These are phyloP conservation scores for Alternaria alternata DNA, from an alignment of 2,329 filamentous ascomycete genomes.

Conservation along the genomic window DNA sequence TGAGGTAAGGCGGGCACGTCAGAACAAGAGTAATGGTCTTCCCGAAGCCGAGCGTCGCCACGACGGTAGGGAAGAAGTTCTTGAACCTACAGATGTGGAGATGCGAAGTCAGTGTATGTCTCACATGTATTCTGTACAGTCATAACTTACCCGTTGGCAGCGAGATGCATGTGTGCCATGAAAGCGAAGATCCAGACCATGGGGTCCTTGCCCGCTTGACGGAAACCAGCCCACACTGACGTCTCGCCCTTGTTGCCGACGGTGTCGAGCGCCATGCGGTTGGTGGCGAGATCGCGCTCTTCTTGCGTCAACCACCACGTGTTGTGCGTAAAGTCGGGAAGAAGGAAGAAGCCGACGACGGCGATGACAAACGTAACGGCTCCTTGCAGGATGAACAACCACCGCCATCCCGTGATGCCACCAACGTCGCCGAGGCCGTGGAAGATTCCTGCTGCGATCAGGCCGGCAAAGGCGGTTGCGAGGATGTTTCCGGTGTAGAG, in stretches of 20 bases:
- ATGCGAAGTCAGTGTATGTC: no score
- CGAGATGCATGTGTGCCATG: slow-evolving; percentile 43
- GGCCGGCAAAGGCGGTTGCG: slow-evolving; percentile 54
- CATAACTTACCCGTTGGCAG: slow-evolving; percentile 32
- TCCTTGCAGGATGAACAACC: slow-evolving; percentile 44
- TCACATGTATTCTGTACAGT: no score
- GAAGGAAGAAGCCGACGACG: slow-evolving; percentile 51
- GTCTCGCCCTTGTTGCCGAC: slow-evolving; percentile 57
- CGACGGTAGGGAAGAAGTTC: slow-evolving; percentile 58
- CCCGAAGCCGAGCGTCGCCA: slow-evolving; percentile 60
- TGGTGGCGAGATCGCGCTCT: slow-evolving; percentile 52
- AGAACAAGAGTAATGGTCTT: slow-evolving; percentile 61
- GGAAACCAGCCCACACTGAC: slow-evolving; percentile 59
- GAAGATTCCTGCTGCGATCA: slow-evolving; percentile 52
- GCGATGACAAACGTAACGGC: slow-evolving; percentile 45
- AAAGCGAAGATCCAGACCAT: slow-evolving; percentile 53
- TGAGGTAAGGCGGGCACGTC: slow-evolving; percentile 48
- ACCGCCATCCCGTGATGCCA: slow-evolving; percentile 37
- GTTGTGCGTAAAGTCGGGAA: slow-evolving; percentile 50
- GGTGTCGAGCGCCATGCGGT: slow-evolving; percentile 57
- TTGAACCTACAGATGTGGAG: slow-evolving; percentile 44
- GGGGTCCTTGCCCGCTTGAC: slow-evolving; percentile 60
- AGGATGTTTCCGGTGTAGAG: slow-evolving; percentile 53
- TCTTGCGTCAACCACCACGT: slow-evolving; percentile 57
- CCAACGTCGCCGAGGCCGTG: slow-evolving; percentile 32